These are phyloP conservation scores for Leptographium galeiforme DNA, from an alignment of 2,329 filamentous ascomycete species.

Conservation along the genomic window DNA sequence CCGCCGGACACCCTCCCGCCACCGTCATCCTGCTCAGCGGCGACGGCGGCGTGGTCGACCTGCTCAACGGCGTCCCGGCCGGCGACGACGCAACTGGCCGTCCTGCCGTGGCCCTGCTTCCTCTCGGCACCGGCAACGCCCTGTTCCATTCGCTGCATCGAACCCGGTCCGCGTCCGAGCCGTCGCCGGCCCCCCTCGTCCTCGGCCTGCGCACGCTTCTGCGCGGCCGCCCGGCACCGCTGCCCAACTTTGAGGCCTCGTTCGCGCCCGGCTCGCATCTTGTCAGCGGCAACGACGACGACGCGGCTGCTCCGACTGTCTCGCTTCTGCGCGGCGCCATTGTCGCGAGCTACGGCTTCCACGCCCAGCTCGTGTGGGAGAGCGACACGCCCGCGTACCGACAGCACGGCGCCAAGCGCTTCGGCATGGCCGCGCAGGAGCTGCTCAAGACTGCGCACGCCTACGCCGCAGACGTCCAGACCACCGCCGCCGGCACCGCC, in stretches of 20 bases:
- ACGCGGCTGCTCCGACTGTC: constrained; percentile 2
- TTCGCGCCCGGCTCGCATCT: constrained; percentile 46
- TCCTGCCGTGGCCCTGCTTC: constrained; percentile 39
- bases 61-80: constrained; percentile 49
- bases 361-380: constrained; percentile 79
- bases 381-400: constrained; percentile 77
- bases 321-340: constrained; percentile 53
- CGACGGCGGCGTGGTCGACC: constrained; percentile 74
- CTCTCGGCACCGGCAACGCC: constrained; percentile 53
- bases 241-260: constrained; percentile 49
- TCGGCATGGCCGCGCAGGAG: constrained; percentile 71
- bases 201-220: constrained; percentile 47
- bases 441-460: constrained; percentile 45
- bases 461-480: constrained; percentile 29
- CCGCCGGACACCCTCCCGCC: constrained; percentile 14
- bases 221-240: constrained; percentile 33
- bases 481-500: not conserved
- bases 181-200: constrained; percentile 27
- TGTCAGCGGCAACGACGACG: constrained; percentile 21
- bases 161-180: constrained; percentile 30
- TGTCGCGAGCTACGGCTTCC: constrained; percentile 81
- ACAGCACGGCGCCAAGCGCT: constrained; percentile 61
- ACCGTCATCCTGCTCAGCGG: constrained; percentile 68
- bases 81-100: constrained; percentile 6
- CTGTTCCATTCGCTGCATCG: constrained; percentile 50